A percentile compares a stretch with the other conserved stretches of the same genome.
These are phyloP conservation scores for Gautieria morchelliformis DNA, from an alignment of 768 basidiomycete genomes.

Conservation along the genomic window DNA sequence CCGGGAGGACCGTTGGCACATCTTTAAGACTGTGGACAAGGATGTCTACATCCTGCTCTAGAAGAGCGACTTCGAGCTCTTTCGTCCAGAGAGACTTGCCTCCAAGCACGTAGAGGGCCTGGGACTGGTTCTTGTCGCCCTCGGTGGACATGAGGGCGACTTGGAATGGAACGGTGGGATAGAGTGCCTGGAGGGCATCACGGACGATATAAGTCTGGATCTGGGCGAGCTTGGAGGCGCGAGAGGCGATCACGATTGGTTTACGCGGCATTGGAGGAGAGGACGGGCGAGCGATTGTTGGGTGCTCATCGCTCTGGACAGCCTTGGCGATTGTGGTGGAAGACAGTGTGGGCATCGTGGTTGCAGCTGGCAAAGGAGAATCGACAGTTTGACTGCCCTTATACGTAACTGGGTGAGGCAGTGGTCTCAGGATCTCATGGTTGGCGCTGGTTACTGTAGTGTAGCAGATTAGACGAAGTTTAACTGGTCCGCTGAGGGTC, in stretches of 20 bases:
- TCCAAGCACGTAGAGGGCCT: constrained; percentile 76
- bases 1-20: constrained; percentile 79
- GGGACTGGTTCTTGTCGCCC: constrained; percentile 85
- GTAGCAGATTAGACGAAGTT: not conserved
- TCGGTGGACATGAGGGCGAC: constrained; percentile 60
- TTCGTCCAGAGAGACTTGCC: constrained; percentile 96
- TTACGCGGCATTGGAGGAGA: not conserved
- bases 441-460: not conserved
- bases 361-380: not conserved
- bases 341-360: not conserved
- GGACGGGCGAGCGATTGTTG: not conserved
- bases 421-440: not conserved
- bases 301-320: not conserved
- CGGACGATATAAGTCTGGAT: constrained; percentile 81
- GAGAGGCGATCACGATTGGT: constrained; percentile 62
- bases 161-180: constrained; percentile 41
- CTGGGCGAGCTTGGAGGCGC: constrained; percentile 81
- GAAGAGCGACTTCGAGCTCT: constrained; percentile 83
- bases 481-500: not conserved
- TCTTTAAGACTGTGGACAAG: constrained; percentile 92
- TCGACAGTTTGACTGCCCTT: no score
- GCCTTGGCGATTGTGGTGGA: not conserved
- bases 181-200: constrained; percentile 45
- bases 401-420: not conserved
- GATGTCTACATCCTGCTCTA: constrained; percentile 70